Evolutionary conservation across 495 filamentous ascomycete species (phyloP).

Genomic region (Hyaloscypha variabilis): DNA sequence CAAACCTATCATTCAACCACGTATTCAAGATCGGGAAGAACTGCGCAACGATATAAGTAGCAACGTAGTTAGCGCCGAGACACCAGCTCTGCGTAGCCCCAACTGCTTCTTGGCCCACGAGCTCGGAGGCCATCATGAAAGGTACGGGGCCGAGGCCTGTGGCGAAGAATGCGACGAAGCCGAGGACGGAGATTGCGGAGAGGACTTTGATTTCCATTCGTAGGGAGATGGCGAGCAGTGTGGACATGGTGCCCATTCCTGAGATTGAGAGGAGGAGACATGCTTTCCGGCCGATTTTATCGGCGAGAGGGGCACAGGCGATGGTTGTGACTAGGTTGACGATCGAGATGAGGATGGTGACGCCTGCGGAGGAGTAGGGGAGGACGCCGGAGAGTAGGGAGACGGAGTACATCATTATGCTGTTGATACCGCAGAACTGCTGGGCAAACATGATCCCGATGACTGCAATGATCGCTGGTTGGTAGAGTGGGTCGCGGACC

Average conservation of each 20-base stretch:
- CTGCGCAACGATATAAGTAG: conserved; percentile 89
- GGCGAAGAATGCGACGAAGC: conserved; percentile 88
- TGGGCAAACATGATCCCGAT: conserved; percentile 91
- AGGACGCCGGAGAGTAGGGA: conserved; percentile 78
- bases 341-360: conserved; percentile 83
- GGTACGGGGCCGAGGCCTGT: conserved; percentile 92
- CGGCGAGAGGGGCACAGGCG: conserved; percentile 78
- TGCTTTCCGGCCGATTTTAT: conserved; percentile 81
- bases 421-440: conserved; percentile 93
- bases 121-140: conserved; percentile 88
- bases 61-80: conserved; percentile 83
- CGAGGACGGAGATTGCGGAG: conserved; percentile 76
- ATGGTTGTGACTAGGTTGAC: conserved; percentile 86
- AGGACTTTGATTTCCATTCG: conserved; percentile 65
- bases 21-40: conserved; percentile 89
- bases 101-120: conserved; percentile 86
- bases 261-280: conserved; percentile 79
- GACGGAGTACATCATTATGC: conserved; percentile 97
- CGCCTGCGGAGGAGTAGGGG: conserved; percentile 71
- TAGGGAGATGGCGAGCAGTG: conserved; percentile 78
- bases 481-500: conserved; percentile 63
- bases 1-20: conserved; percentile 56
- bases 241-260: conserved; percentile 78
- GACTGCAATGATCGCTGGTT: conserved; percentile 80
- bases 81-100: conserved; percentile 86